Conservation (phyloP, 1,284 basidiomycete genomes). For the Flammula alnicola region DNA sequence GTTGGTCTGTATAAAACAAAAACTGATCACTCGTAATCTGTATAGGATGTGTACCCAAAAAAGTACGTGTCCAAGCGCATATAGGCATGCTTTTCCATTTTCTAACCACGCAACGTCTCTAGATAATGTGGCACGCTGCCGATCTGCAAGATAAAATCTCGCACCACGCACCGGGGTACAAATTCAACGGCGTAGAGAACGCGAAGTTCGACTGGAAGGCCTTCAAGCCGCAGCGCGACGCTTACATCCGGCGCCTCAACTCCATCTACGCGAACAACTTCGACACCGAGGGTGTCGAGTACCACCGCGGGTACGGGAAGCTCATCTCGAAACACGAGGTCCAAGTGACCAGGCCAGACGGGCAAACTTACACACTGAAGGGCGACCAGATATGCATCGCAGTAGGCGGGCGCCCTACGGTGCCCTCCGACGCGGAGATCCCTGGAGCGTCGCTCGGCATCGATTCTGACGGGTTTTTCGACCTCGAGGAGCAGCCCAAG, state of each 20-base stretch:
- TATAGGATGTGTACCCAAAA: constrained; percentile 87
- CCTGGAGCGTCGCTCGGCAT: constrained; percentile 92
- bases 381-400: constrained; percentile 84
- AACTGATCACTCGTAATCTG: background rate
- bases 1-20: too few species aligned
- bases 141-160: constrained; percentile 87
- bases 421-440: constrained; percentile 82
- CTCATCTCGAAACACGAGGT: constrained; percentile 71
- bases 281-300: constrained; percentile 88
- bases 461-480: constrained; percentile 96
- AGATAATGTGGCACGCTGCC: constrained; percentile 99
- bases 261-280: constrained; percentile 93
- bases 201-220: constrained; percentile 86
- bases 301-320: constrained; percentile 81
- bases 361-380: constrained; percentile 68
- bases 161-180: constrained; percentile 80
- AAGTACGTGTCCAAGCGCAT: constrained; percentile 45
- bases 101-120: constrained; percentile 20
- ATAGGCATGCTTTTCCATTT: constrained; percentile 8
- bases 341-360: constrained; percentile 70
- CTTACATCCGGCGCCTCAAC: constrained; percentile 91
- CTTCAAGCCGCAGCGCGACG: constrained; percentile 95
- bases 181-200: constrained; percentile 63
- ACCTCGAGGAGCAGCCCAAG: constrained; percentile 87
- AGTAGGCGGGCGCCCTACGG: constrained; percentile 84